These are phyloP conservation scores for Rhodotorula sp. DNA, from an alignment of 1,284 basidiomycete species.

Conservation along the genomic window DNA sequence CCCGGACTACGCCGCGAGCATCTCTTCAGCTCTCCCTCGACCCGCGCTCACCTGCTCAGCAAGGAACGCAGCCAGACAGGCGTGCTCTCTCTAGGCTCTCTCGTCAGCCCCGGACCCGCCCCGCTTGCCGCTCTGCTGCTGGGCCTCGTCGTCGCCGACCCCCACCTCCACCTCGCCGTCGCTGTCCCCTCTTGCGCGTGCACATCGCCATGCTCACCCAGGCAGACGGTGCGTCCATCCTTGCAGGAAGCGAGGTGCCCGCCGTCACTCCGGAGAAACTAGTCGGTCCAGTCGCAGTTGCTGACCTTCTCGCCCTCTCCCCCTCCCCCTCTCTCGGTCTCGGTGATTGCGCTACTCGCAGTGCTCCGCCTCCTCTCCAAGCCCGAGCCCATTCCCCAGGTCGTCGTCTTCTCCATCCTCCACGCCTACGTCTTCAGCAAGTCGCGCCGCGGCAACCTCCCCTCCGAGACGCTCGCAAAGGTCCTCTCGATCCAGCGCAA, in stretches of 20 bases:
- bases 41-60: not conserved
- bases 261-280: too few relatives aligned
- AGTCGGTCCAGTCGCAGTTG: too few relatives aligned
- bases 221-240: constrained; percentile 24
- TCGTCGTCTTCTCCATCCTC: constrained; percentile 36
- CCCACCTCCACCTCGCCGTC: not conserved
- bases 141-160: not conserved
- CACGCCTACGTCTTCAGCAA: constrained; percentile 40
- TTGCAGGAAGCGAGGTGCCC: too few relatives aligned
- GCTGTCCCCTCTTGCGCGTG: not conserved
- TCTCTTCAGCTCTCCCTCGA: not conserved
- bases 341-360: not conserved
- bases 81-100: not conserved
- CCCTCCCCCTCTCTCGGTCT: too few relatives aligned
- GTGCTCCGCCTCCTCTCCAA: constrained; percentile 30
- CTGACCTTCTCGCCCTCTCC: not conserved
- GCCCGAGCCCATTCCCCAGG: constrained; percentile 18
- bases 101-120: not conserved
- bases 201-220: constrained; percentile 31
- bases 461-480: constrained; percentile 38
- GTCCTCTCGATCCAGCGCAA: constrained; percentile 37
- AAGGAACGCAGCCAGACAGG: not conserved
- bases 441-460: constrained; percentile 37
- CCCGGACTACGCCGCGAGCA: not conserved
- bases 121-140: not conserved